These are phyloP conservation scores for Aspergillus olivimuriae DNA, from an alignment of 495 filamentous ascomycete genomes.

Conservation along the genomic window DNA sequence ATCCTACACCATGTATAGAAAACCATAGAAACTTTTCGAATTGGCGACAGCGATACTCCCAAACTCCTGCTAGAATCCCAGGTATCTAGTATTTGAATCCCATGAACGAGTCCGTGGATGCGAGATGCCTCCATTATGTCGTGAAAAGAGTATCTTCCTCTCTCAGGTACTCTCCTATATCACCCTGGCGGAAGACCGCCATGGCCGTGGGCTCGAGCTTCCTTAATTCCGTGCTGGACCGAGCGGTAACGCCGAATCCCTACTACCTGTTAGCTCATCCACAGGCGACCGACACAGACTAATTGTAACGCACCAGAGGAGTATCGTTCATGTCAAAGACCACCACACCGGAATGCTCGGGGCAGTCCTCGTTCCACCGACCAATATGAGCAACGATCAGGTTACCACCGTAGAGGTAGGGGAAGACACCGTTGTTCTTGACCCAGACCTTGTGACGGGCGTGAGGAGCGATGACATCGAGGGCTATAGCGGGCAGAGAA, in stretches of 20 bases:
- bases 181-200: slow-evolving; percentile 76
- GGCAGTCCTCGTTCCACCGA: slow-evolving; percentile 78
- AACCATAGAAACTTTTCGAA: slow-evolving; percentile 8
- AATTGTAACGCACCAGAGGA: slow-evolving; percentile 41
- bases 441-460: slow-evolving; percentile 94
- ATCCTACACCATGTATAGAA: background rate
- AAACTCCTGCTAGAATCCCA: slow-evolving; percentile 16
- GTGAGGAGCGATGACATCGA: slow-evolving; percentile 80
- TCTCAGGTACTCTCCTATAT: slow-evolving; percentile 87
- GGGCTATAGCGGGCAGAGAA: slow-evolving; percentile 17
- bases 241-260: slow-evolving; percentile 74
- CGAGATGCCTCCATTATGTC: slow-evolving; percentile 17
- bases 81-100: slow-evolving; percentile 13
- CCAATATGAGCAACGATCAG: slow-evolving; percentile 90
- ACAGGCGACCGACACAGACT: background rate
- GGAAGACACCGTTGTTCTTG: slow-evolving; percentile 91
- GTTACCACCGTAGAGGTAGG: slow-evolving; percentile 81
- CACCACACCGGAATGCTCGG: slow-evolving; percentile 38
- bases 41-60: slow-evolving; percentile 12
- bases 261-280: slow-evolving; percentile 1
- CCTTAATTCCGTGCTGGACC: slow-evolving; percentile 74
- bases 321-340: slow-evolving; percentile 39
- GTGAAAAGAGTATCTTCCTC: slow-evolving; percentile 54
- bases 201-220: slow-evolving; percentile 85
- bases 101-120: slow-evolving; percentile 11